Evolutionary conservation across 768 basidiomycete species (phyloP).

Genomic region (Lactarius deliciosus): DNA sequence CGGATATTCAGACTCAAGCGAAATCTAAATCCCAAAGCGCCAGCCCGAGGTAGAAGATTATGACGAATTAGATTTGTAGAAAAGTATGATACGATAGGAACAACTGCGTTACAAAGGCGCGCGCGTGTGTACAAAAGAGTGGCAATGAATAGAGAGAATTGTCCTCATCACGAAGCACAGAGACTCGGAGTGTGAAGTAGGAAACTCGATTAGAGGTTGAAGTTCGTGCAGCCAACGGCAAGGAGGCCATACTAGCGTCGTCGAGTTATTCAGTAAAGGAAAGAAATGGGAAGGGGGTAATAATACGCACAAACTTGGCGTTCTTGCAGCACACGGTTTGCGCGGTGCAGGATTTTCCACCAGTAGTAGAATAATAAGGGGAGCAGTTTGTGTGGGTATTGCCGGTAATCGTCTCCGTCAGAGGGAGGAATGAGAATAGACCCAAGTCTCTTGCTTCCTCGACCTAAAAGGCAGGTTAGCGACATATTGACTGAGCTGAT

Average conservation of each 20-base stretch:
- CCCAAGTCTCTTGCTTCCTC: no score
- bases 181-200: not conserved
- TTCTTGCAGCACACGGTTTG: not conserved
- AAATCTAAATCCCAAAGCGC: not conserved
- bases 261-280: not conserved
- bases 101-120: not conserved
- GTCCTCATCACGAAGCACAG: not conserved
- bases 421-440: not conserved
- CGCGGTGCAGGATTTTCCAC: no score
- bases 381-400: no score
- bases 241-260: not conserved
- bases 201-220: not conserved
- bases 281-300: not conserved
- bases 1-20: not conserved
- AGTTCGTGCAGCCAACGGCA: not conserved
- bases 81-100: not conserved
- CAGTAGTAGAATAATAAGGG: no score
- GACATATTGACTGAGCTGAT: not conserved
- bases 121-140: conserved; percentile 15
- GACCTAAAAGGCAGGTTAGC: not conserved
- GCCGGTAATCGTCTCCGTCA: no score
- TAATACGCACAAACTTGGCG: not conserved
- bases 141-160: conserved; percentile 20
- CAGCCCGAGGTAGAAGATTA: not conserved
- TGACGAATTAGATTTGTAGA: conserved; percentile 1